phyloP scores from a whole-genome alignment of 805 yeast genomes.

The Starmerella sirachaensis region DNA sequence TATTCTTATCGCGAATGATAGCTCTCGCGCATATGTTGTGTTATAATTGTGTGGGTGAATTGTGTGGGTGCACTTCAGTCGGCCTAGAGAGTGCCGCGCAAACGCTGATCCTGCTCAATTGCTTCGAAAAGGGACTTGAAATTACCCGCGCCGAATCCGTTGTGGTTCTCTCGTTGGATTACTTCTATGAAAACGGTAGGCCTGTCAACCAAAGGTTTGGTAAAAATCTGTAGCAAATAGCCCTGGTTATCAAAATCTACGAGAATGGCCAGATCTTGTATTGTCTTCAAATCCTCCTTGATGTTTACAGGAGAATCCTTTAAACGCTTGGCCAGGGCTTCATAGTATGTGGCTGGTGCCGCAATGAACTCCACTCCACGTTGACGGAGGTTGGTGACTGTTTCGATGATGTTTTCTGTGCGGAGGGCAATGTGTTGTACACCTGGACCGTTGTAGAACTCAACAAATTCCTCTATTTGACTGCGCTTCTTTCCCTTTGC shows the following conservation, averaged over 20 bases:
- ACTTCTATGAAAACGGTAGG: constrained; percentile 76
- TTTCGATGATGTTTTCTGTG: constrained; percentile 47
- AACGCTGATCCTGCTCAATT: constrained; percentile 62
- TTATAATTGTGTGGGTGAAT: too few species aligned
- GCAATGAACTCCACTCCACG: constrained; percentile 61
- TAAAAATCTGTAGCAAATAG: constrained; percentile 70
- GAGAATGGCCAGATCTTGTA: constrained; percentile 46
- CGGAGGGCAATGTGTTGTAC: constrained; percentile 69
- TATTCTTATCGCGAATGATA: too few species aligned
- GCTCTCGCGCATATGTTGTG: too few species aligned
- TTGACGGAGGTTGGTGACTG: constrained; percentile 42
- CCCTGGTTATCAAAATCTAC: constrained; percentile 69
- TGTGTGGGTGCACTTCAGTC: too few species aligned
- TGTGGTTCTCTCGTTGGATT: constrained; percentile 65
- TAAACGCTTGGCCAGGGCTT: constrained; percentile 37
- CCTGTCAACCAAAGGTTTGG: constrained; percentile 61
- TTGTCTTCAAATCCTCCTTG: constrained; percentile 39
- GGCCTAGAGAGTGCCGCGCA: constrained; percentile 45
- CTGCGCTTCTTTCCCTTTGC: constrained; percentile 53
- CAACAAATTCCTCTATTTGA: constrained; percentile 73
- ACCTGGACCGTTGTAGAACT: constrained; percentile 69
- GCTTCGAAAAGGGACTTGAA: constrained; percentile 72
- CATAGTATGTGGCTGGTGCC: constrained; percentile 50
- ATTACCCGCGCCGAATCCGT: constrained; percentile 85
- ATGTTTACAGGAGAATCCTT: constrained; percentile 34